A percentile compares a stretch with the other conserved stretches of the same genome.
Conservation (phyloP, 73 alveolate species). For the Paramecium caudatum region DNA sequence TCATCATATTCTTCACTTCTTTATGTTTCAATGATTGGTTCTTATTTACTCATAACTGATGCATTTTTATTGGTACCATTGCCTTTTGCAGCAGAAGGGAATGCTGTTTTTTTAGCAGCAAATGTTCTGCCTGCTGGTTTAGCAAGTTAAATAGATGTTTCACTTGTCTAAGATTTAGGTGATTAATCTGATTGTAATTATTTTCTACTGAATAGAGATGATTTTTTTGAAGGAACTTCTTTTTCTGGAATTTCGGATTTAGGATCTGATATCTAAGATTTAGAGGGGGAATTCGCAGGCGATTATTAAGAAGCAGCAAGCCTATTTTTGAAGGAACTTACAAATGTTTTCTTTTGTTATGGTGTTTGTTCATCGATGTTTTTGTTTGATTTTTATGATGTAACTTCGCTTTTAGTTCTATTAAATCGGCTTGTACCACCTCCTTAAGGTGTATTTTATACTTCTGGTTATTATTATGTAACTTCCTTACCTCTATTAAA, state of each 20-base stretch:
- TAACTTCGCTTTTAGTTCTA: background rate
- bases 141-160: conserved; percentile 5
- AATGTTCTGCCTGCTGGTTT: conserved; percentile 1
- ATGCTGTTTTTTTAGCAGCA: background rate
- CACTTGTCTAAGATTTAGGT: conserved; percentile 35
- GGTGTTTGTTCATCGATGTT: conserved; percentile 12
- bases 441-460: conserved; percentile 21
- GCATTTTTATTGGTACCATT: background rate
- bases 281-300: conserved; percentile 16
- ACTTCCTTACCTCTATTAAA: background rate
- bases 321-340: conserved; percentile 23
- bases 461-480: background rate
- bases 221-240: background rate
- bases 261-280: background rate
- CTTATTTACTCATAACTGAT: background rate
- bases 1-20: conserved; percentile 64
- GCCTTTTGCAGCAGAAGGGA: background rate
- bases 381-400: background rate
- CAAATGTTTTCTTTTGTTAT: conserved; percentile 13
- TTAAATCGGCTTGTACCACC: no score
- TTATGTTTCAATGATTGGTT: conserved; percentile 51
- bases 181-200: background rate
- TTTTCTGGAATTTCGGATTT: background rate
- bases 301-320: background rate
- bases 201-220: conserved; percentile 1